Base-by-base conservation (phyloP, 2,329 filamentous ascomycete species). In the Chaetomium strumarium region DNA sequence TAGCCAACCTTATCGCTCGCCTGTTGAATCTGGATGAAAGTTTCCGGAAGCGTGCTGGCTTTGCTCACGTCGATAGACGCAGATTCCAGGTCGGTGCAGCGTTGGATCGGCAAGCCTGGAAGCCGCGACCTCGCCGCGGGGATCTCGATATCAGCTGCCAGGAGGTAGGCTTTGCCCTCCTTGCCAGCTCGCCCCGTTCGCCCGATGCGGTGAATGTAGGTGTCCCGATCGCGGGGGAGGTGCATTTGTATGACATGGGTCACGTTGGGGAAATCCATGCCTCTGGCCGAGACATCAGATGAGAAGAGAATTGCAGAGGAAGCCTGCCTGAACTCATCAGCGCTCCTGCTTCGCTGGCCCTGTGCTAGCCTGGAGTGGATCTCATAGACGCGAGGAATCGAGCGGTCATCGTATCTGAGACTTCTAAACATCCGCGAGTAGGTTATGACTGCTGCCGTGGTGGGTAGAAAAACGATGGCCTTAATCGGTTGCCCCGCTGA, bases 391-490 rank as follows among this genome's bases (percentile, higher is more conserved):
- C 60, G 58, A 6, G 68, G 67, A 50, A 70, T 58, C 12, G 80
- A 62, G 19, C 73, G 71, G 52, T 73, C 69, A 48, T 64, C 54
- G 30, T 65, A 60, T 19, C 68, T 59, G 46, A 83, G 71, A 31
- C 74, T 72, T 41, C 69, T 67, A 63, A 90, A 80, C 19, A 85
- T 70, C 14, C 78, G 73, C 17, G 77, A 72, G 19, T 82, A 81
- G 44, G 90, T 73, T 52, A 84, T 76, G 41, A 90, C 88, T 58
- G 86, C 78, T 20, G 81, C 79, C 1, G 87, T 95, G 19, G 86
- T 89, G 63, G 88, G 88, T 67, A 92, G 86, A 73, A 96, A 99
- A 39, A 96, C 75, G 55, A 99, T 95, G n/a, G 90, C 89, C 77
- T 99, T 99, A 80, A 97, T 96, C 0, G 89, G 88, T 14, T 68